Base-by-base conservation (phyloP, 768 basidiomycete genomes). In the Rhizopogon vesiculosus region DNA sequence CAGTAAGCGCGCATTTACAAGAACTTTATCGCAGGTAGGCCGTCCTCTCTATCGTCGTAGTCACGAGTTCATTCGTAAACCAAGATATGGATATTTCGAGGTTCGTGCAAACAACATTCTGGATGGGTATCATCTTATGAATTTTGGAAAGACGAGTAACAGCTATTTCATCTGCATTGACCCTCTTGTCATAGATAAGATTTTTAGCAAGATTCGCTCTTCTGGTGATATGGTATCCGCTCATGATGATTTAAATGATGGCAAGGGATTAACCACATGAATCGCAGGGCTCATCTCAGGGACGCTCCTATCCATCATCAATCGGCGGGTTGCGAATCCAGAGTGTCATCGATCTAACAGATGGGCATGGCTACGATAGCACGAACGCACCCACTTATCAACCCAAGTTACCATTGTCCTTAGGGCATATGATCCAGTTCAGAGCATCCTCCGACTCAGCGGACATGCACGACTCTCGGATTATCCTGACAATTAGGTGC, bases 391-490 rank as follows among this genome's bases (percentile, higher is more conserved):
- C 87, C 1, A 75, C 75, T 3, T 84, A 77, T 64, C 71, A 77
- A 60, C 86, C 90, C 12, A 69, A 71, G 28, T 72, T 91, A 18
- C 87, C 87, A 18, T 68, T 90, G 35, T 90, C 91, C 18, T 85
- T 84, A 0, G 86, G 91, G 6, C 86, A 94, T 60, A 93, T 94
- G 93, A 83, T 94, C 42, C 86, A 89, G 60, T 87, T 95, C 66
- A 74, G 83, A 51, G 87, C 83, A 3, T 66, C 61, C 1, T 72
- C 75, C 45, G 73, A 72, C 54, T 58, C 66, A 43, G 61, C 48
- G 8, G 39, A 16, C 39, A 40, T 16, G 15, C 69, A 72, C 29
- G 78, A 69, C 5, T 76, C 74, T 22, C 80, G 71, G 58, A 76
- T 93, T 42, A 80, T 82, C 1, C 72, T 93, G 50, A 94, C 93